A percentile compares a stretch with the other conserved stretches of the same genome.
Conservation (phyloP, 1,139 yeast species). For the Zygoascus sp. region DNA sequence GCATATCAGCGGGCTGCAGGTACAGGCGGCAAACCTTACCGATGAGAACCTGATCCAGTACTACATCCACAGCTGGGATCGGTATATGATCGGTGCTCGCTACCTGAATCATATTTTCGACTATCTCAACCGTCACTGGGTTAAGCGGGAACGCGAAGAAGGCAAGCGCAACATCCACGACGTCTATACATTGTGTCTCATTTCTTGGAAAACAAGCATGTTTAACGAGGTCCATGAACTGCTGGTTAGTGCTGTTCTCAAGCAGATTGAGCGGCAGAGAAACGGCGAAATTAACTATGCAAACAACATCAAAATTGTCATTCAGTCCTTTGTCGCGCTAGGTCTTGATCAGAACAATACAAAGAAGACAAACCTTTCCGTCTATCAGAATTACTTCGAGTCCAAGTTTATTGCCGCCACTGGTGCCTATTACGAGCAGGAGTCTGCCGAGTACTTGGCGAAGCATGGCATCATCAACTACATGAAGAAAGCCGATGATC, state of each 20-base stretch:
- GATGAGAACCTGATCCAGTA: conserved; percentile 74
- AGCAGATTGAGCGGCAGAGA: conserved; percentile 72
- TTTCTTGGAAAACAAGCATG: conserved; percentile 84
- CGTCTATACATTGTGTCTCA: conserved; percentile 78
- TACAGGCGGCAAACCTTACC: conserved; percentile 20
- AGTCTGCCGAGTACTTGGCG: conserved; percentile 61
- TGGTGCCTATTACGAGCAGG: conserved; percentile 63
- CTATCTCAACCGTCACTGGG: conserved; percentile 97
- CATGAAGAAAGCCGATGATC: conserved; percentile 76
- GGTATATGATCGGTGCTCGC: conserved; percentile 88
- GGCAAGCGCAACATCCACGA: conserved; percentile 91
- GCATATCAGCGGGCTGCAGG: conserved; percentile 51
- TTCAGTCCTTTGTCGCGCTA: conserved; percentile 66
- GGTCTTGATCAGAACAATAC: conserved; percentile 54
- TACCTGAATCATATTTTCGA: conserved; percentile 91
- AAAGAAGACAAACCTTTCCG: conserved; percentile 76
- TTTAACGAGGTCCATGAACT: conserved; percentile 59
- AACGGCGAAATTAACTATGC: conserved; percentile 73
- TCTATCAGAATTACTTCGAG: conserved; percentile 79
- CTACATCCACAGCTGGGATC: conserved; percentile 83
- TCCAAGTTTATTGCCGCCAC: conserved; percentile 70
- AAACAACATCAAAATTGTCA: conserved; percentile 63
- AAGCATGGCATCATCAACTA: conserved; percentile 86
- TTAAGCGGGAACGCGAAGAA: conserved; percentile 90
- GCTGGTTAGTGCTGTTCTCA: conserved; percentile 67